phyloP scores from a whole-genome alignment of 768 basidiomycete species.

The Lentinula sp. region DNA sequence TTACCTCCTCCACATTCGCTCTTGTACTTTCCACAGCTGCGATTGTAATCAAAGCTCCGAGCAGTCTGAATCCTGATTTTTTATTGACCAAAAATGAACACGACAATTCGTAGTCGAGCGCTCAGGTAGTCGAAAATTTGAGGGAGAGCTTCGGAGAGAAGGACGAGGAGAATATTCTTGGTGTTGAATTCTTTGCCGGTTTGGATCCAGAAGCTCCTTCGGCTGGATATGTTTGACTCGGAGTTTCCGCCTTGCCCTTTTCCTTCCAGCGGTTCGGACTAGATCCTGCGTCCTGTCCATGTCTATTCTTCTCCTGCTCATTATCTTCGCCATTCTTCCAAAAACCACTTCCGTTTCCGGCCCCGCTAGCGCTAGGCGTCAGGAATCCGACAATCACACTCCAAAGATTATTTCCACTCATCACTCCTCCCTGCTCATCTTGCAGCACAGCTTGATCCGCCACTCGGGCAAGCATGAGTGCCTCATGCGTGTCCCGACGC shows the following conservation, averaged over 20 bases:
- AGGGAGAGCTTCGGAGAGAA: background rate
- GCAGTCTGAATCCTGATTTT: too few species aligned
- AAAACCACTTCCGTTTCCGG: conserved; percentile 3
- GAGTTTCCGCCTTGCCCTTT: background rate
- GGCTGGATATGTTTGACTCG: background rate
- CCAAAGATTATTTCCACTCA: conserved; percentile 75
- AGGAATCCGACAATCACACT: conserved; percentile 58
- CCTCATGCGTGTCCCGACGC: conserved; percentile 82
- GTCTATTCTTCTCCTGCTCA: background rate
- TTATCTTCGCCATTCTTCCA: background rate
- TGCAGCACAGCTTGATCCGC: conserved; percentile 64
- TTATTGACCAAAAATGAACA: too few species aligned
- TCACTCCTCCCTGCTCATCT: conserved; percentile 31
- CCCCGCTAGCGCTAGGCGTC: conserved; percentile 24
- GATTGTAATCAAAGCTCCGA: too few species aligned
- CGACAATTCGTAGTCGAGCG: too few species aligned
- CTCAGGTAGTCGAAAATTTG: too few species aligned
- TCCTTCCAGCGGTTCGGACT: background rate
- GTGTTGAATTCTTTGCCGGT: background rate
- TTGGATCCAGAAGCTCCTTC: background rate
- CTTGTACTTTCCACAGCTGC: too few species aligned
- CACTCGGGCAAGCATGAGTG: conserved; percentile 61
- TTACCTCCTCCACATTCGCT: too few species aligned
- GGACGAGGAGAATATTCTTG: background rate
- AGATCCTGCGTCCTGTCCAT: background rate